Conservation (phyloP, 192 early-diverging fungal species). For the Funneliformis geosporum region DNA sequence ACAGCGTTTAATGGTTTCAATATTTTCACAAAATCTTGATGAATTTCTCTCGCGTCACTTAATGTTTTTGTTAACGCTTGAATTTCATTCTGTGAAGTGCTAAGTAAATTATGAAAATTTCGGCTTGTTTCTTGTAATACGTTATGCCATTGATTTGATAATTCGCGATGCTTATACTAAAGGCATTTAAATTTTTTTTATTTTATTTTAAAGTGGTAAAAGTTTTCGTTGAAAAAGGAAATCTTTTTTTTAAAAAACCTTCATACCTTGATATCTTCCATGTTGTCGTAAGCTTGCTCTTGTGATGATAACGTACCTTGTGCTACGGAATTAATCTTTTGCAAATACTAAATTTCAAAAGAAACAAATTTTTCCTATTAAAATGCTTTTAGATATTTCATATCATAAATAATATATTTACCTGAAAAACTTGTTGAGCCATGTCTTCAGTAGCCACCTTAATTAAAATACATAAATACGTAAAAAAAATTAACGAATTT, state of each 20-base stretch:
- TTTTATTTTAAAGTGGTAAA: neutral
- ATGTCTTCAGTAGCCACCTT: no score
- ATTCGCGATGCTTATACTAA: neutral
- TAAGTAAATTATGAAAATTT: conserved; percentile 10
- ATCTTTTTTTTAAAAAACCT: neutral
- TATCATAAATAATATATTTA: neutral
- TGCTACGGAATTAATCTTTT: neutral
- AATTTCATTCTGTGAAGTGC: conserved; percentile 13
- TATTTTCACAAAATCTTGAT: conserved; percentile 16
- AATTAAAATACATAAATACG: no score
- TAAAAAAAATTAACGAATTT: no score
- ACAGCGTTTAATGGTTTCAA: neutral
- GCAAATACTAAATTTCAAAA: neutral
- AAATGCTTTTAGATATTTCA: neutral
- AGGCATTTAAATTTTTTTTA: neutral
- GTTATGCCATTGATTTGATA: neutral
- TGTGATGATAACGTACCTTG: neutral
- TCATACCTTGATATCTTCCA: neutral
- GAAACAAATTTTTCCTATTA: neutral
- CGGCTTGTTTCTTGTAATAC: conserved; percentile 3
- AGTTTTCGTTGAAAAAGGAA: neutral
- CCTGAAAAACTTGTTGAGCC: no score
- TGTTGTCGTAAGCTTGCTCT: neutral
- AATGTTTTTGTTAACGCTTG: neutral
- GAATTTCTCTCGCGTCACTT: conserved; percentile 7